A percentile compares a stretch with the other conserved stretches of the same genome.
Evolutionary conservation across 495 filamentous ascomycete species (phyloP).

Genomic region (Podospora sp.): DNA sequence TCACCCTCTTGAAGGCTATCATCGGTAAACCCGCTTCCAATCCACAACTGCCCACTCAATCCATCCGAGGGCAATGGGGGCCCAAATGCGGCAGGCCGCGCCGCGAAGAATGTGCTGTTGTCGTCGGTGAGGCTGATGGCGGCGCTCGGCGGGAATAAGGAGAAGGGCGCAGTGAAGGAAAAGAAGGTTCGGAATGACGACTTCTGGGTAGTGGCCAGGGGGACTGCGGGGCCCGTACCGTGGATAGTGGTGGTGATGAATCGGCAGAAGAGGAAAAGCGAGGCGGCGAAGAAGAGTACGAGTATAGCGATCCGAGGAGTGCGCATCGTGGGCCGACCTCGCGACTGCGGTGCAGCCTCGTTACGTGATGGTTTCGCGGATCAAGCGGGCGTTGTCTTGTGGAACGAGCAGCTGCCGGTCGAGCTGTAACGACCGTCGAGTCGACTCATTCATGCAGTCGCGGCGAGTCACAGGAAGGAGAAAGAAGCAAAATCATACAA

Average conservation of each 20-base stretch:
- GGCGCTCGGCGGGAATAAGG: slow-evolving; percentile 90
- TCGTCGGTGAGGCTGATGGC: slow-evolving; percentile 96
- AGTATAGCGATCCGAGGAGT: slow-evolving; percentile 50
- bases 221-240: slow-evolving; percentile 30
- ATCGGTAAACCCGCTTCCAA: slow-evolving; percentile 86
- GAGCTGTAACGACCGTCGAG: slow-evolving; percentile 12
- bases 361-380: slow-evolving; percentile 9
- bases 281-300: slow-evolving; percentile 49
- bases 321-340: slow-evolving; percentile 42
- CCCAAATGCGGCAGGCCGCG: slow-evolving; percentile 91
- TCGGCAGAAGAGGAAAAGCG: slow-evolving; percentile 51
- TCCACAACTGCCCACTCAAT: slow-evolving; percentile 83
- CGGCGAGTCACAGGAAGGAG: neutral
- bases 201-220: slow-evolving; percentile 32
- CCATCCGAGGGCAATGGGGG: slow-evolving; percentile 74
- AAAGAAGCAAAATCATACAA: neutral
- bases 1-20: slow-evolving; percentile 64
- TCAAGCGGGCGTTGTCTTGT: slow-evolving; percentile 16
- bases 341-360: slow-evolving; percentile 16
- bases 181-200: slow-evolving; percentile 46
- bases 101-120: slow-evolving; percentile 94
- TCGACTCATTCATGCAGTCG: slow-evolving; percentile 10
- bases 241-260: slow-evolving; percentile 38
- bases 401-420: slow-evolving; percentile 17
- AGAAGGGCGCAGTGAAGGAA: slow-evolving; percentile 57